Evolutionary conservation across 1,284 basidiomycete species (phyloP), one percentile per base, ranked within the genome.

Genomic region (Trametes versicolor): DNA sequence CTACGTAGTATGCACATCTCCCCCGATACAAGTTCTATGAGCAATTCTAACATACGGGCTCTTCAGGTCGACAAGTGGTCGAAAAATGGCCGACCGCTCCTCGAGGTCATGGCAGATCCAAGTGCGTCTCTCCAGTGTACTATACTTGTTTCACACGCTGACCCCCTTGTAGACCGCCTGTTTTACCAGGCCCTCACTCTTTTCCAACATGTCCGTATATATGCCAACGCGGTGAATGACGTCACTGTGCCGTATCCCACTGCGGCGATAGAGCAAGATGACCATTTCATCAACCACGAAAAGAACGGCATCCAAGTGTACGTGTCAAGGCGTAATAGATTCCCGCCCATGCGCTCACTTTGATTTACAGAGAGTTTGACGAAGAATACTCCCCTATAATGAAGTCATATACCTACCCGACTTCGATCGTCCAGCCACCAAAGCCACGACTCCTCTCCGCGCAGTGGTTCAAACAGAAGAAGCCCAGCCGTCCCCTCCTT

Each of bases 31-130:
- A 7, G 25, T 21, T 50, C 1, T 10, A 8, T 9, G 41, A 29
- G 3, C 7, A 15, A 21, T 23, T 13, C 34, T 53, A 13, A 25
- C 23, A 13, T 8, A 21, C 5, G 21, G 17, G 2, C 36, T 29
- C 12, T 7, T 5, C 37, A 72, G 71, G 83, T 82, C 0, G 95
- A 97, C 76, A 85, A 84, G 64, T 97, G 92, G 85, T 87, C 88
- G 0, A 81, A 83, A 1, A 84, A 83, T 60, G 91, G 89, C 2
- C 81, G 90, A 58, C 87, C 94, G 2, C 76, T 97, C 6, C 75
- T 97, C 23, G 89, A 94, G 64, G 87, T 96, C 64, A 93, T 97
- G 89, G 91, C 93, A 2, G 94, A 97, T 78, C 91, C 93, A 69
- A 82, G 93, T 92, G 71, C 70, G 87, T 77, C 13, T 27, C 21